These are phyloP conservation scores for Cyathus pygmaeus DNA, from an alignment of 1,284 basidiomycete genomes.

Conservation along the genomic window DNA sequence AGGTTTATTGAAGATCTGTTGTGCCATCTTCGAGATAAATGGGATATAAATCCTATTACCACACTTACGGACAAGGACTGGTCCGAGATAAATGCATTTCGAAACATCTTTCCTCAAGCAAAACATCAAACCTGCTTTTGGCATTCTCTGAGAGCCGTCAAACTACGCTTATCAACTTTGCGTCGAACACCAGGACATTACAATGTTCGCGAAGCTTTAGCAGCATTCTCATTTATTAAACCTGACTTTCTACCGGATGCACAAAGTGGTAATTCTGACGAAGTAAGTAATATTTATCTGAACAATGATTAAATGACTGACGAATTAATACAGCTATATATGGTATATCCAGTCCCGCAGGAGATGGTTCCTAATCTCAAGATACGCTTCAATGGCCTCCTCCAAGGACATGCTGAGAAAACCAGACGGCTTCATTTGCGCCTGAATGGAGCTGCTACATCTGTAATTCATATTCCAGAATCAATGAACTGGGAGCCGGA, in stretches of 20 bases:
- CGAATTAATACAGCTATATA: no score
- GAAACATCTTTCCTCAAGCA: slow-evolving; percentile 21
- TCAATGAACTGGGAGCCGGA: background rate
- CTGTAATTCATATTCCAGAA: background rate
- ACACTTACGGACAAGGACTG: slow-evolving; percentile 35
- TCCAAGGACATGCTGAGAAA: no score
- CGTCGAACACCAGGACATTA: slow-evolving; percentile 22
- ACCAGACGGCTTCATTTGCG: slow-evolving; percentile 7
- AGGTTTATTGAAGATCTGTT: slow-evolving; percentile 20
- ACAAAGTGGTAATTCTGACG: slow-evolving; percentile 11
- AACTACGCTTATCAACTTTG: slow-evolving; percentile 24
- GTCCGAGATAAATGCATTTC: slow-evolving; percentile 34
- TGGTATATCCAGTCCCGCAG: no score
- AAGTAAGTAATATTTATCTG: slow-evolving; percentile 2
- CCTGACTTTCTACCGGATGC: slow-evolving; percentile 24
- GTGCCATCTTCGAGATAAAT: slow-evolving; percentile 17
- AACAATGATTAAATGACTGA: background rate
- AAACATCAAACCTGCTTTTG: slow-evolving; percentile 44
- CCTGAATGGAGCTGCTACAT: slow-evolving; percentile 13
- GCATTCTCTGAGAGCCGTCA: slow-evolving; percentile 36
- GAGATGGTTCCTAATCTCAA: no score
- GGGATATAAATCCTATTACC: slow-evolving; percentile 18
- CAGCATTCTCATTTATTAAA: slow-evolving; percentile 31
- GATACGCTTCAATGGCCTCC: no score
- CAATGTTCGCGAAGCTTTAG: slow-evolving; percentile 17